A percentile compares a stretch with the other conserved stretches of the same genome.
These are phyloP conservation scores for Colletotrichum plurivorum DNA, from an alignment of 2,329 filamentous ascomycete genomes.

Conservation along the genomic window DNA sequence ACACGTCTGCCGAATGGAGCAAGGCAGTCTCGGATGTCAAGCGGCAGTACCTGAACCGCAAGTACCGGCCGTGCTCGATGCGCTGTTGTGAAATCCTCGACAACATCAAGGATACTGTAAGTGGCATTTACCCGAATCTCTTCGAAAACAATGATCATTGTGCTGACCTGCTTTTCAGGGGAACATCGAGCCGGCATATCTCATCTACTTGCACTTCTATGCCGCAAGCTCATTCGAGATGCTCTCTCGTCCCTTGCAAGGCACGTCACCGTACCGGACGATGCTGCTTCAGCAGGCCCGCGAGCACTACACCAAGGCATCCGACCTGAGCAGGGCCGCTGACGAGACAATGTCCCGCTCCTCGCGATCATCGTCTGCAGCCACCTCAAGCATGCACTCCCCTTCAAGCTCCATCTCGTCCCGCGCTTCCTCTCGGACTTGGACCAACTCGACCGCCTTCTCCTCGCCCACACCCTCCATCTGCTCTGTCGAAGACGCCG, in stretches of 20 bases:
- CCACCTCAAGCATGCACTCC: conserved; percentile 59
- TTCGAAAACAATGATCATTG: background rate
- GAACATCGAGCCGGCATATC: conserved; percentile 65
- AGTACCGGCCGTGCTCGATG: conserved; percentile 67
- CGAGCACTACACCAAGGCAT: conserved; percentile 65
- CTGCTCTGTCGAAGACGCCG: conserved; percentile 53
- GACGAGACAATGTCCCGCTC: conserved; percentile 59
- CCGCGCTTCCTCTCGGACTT: conserved; percentile 51
- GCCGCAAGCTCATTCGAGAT: conserved; percentile 72
- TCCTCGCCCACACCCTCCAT: conserved; percentile 64
- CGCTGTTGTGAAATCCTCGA: conserved; percentile 68
- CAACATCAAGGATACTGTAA: conserved; percentile 60
- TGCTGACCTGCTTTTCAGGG: conserved; percentile 46
- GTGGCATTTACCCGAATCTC: conserved; percentile 40
- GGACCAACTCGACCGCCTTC: conserved; percentile 57
- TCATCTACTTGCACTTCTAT: conserved; percentile 73
- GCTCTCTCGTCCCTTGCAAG: conserved; percentile 64
- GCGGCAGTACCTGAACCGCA: conserved; percentile 63
- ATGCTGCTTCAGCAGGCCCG: conserved; percentile 66
- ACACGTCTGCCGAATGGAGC: conserved; percentile 65
- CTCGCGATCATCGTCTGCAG: conserved; percentile 54
- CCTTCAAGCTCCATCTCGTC: conserved; percentile 60
- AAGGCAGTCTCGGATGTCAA: conserved; percentile 67
- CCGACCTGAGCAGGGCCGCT: conserved; percentile 61
- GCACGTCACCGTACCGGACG: conserved; percentile 60